Evolutionary conservation across 129 eudicot species (phyloP).

Genomic region (Rutidosis leptorrhynchoides): DNA sequence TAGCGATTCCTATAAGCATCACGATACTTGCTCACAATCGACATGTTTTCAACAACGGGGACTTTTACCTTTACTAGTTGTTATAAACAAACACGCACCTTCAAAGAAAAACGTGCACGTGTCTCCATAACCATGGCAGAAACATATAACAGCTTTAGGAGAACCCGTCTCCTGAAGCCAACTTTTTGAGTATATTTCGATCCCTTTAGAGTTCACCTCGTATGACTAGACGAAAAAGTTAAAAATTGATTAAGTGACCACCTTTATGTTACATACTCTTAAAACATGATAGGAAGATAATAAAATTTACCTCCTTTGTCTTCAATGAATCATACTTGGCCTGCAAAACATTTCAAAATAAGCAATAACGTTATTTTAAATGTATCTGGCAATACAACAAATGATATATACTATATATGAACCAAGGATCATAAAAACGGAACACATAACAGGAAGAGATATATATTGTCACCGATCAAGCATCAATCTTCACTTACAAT

Average conservation of each 20-base stretch:
- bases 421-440: not conserved
- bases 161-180: slow-evolving; percentile 75
- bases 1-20: slow-evolving; percentile 62
- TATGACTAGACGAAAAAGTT: slow-evolving; percentile 48
- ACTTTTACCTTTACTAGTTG: slow-evolving; percentile 10
- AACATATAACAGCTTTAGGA: slow-evolving; percentile 77
- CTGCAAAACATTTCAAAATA: slow-evolving; percentile 41
- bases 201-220: slow-evolving; percentile 79
- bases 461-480: not conserved
- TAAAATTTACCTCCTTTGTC: slow-evolving; percentile 62
- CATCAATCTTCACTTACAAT: not conserved
- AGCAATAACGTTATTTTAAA: slow-evolving; percentile 4
- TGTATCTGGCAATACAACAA: not conserved
- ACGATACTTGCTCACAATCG: slow-evolving; percentile 16
- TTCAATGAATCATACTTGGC: slow-evolving; percentile 57
- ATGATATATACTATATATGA: not conserved
- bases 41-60: slow-evolving; percentile 2
- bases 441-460: not conserved
- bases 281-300: not conserved
- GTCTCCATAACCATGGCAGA: slow-evolving; percentile 96
- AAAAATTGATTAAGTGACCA: slow-evolving; percentile 26
- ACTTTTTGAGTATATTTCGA: slow-evolving; percentile 78
- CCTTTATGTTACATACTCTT: slow-evolving; percentile 2
- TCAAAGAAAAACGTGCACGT: slow-evolving; percentile 87
- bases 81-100: slow-evolving; percentile 43